Evolutionary conservation across 768 basidiomycete species (phyloP), one percentile per base, ranked within the genome.

Genomic region (Fomitopsis serialis): DNA sequence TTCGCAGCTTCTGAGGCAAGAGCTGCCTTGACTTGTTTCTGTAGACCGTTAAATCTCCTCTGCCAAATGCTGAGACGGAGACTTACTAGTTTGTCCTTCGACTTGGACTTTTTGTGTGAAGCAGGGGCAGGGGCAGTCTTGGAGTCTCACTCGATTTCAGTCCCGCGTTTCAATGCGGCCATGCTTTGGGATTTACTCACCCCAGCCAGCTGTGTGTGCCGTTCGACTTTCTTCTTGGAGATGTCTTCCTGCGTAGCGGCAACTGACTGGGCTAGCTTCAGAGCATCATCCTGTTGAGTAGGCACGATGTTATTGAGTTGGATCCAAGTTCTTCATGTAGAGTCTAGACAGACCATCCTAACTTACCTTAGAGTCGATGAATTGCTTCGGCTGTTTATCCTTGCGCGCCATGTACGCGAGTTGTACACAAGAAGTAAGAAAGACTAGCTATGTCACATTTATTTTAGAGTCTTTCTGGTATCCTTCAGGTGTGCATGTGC

Each of bases 1-100:
- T 42, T 23, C 6, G 52, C 45, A 6, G 43, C 45, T 23, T 36
- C 35, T 13, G 44, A 19, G 4, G 21, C 23, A 2, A 46, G 29
- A 46, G n/a, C 23, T 13, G 43, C 44, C 24, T 53, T 53, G 5
- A 46, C 44, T 12, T 45, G 24, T 46, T 45, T 40, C 52, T 53
- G 21, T 23, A 45, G 10, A 4, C 21, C 11, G 10, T 8, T 48
- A 3, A 48, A 11, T 48, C 25, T 12, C 10, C 8, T 23, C 9
- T 32, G n/a, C 27, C n/a, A 27, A 36, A n/a, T 50, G 49, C 9
- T 24, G 40, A 15, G 11, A 11, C 29, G 29, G 11, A 11, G 3
- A 37, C 52, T 34, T 37, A 53, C 52, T 42, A 53, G 24, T 42
- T 24, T 53, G 3, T 32, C 19, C 22, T 53, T 53, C n/a, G 52